A percentile compares a stretch with the other conserved stretches of the same genome.
These are phyloP conservation scores for Pyricularia sp. DNA, from an alignment of 2,329 filamentous ascomycete genomes.

Conservation along the genomic window DNA sequence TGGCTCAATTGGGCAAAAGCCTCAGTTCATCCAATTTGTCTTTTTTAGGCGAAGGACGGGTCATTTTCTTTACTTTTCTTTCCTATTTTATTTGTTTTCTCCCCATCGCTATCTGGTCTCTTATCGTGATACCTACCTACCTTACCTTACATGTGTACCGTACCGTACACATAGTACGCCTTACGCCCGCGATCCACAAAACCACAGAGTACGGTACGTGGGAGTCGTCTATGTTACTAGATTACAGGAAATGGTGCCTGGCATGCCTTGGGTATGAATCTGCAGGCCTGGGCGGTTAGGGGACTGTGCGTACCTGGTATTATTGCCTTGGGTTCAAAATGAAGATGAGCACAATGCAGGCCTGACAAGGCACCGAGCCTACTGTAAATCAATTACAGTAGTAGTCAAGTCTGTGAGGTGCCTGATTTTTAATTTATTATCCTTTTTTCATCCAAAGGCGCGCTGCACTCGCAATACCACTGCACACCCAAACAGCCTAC, in stretches of 20 bases:
- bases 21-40: not conserved
- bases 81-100: no score
- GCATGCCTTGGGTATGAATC: not conserved
- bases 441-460: not conserved
- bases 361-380: no score
- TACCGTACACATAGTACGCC: not conserved
- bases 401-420: not conserved
- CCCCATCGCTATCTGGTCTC: not conserved
- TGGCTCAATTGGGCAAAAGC: not conserved
- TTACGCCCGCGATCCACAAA: not conserved
- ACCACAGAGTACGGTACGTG: not conserved
- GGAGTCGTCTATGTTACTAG: not conserved
- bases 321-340: not conserved
- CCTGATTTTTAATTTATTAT: not conserved
- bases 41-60: not conserved
- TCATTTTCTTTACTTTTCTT: no score
- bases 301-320: not conserved
- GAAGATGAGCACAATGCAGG: not conserved
- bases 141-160: no score
- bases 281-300: not conserved
- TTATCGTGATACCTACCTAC: not conserved
- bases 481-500: not conserved
- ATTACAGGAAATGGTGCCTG: not conserved
- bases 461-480: not conserved
- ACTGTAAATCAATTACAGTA: not conserved